These are phyloP conservation scores for Triticum monococcum DNA, from an alignment of 176 grass and related monocot genomes.

Conservation along the genomic window DNA sequence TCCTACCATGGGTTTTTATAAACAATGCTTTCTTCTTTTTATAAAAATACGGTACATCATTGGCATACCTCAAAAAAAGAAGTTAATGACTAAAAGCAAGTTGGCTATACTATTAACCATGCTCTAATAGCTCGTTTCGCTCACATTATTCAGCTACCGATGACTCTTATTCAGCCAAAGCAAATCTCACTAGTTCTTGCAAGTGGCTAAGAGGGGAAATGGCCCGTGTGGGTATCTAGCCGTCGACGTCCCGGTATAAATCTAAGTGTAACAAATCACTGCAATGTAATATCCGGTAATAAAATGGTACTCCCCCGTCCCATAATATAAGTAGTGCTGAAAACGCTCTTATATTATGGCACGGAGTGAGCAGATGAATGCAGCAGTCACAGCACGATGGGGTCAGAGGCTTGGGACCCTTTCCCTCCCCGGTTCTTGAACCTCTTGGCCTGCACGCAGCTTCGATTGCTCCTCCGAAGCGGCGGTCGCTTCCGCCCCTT, in stretches of 20 bases:
- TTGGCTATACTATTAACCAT: no score
- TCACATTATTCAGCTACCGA: no score
- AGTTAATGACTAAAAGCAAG: no score
- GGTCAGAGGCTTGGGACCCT: not conserved
- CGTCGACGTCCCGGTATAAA: not conserved
- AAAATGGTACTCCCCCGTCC: no score
- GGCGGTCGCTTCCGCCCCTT: not conserved
- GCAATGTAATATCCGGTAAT: not conserved
- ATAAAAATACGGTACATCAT: no score
- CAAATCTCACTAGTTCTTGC: not conserved
- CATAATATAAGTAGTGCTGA: no score
- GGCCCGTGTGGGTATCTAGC: not conserved
- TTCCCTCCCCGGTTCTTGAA: constrained; percentile 20
- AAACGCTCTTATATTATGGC: no score
- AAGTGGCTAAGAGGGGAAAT: not conserved
- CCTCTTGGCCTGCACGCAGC: constrained; percentile 26
- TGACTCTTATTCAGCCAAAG: not conserved
- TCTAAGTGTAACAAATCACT: no score
- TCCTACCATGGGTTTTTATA: no score
- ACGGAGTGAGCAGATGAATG: not conserved
- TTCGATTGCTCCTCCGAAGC: constrained; percentile 17
- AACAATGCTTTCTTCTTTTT: no score
- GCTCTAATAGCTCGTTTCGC: no score
- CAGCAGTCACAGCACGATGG: constrained; percentile 1
- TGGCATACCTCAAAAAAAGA: no score